Evolutionary conservation across 768 basidiomycete genomes (phyloP), one percentile per base, ranked within the genome.

Genomic region (Amanita molliuscula): DNA sequence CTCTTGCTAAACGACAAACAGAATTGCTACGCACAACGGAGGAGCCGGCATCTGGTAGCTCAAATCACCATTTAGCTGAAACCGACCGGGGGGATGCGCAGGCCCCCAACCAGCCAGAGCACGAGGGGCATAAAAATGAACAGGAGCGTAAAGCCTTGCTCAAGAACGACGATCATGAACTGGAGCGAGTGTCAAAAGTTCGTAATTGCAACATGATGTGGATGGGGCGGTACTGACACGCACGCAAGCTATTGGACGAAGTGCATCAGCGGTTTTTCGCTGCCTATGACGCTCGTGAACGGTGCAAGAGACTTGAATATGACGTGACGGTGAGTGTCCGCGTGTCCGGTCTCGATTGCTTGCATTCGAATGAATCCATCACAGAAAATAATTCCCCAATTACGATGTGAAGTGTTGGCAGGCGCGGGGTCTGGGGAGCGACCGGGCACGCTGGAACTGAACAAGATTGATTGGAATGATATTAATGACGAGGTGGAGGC

Each of bases 401-500:
- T 95, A 64, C 84, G 95, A 47, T 61, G 71, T 20, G 76, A 79
- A 56, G 84, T 89, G 0, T 74, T 98, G n/a, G 73, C 75, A 31
- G 88, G 86, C 25, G 75, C 84, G 25, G 50, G 45, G 15, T 33
- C 50, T 6, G 44, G 29, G 15, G 51, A 52, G 36, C 10, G 26
- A 23, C 44, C 43, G 29, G 51, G 51, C 35, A 55, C 60, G 28
- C 64, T 84, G 42, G 76, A 77, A 61, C 68, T 82, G 51, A 73
- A 67, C 51, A 79, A 79, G 41, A 81, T 89, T 50, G 75, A 90
- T 61, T 91, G 89, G 84, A 78, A 81, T 56, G 83, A 82, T 56
- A 83, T 89, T 56, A 87, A 88, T 60, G 79, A 84, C 52, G 93
- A 94, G 60, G 83, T 93, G 31, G 88, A 91, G 54, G 90, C 83